Evolutionary conservation across 1,139 yeast genomes (phyloP).

Genomic region (Meyerozyma sp.): DNA sequence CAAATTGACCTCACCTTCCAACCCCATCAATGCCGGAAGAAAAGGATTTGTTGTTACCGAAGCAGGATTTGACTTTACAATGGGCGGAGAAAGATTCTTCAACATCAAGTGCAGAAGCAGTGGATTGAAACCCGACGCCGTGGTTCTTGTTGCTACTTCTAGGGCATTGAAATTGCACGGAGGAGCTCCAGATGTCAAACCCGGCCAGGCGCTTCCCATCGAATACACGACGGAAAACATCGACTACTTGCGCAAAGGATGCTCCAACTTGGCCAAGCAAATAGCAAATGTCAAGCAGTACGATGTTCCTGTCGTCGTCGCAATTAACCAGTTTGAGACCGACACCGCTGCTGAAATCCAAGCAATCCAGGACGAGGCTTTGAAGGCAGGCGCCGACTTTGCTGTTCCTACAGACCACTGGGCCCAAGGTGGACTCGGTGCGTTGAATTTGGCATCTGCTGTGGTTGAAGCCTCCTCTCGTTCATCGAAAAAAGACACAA

Average conservation of each 20-base stretch:
- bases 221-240: slow-evolving; percentile 84
- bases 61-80: slow-evolving; percentile 98
- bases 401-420: slow-evolving; percentile 96
- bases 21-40: slow-evolving; percentile 38
- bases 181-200: slow-evolving; percentile 97
- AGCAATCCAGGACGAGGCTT: slow-evolving; percentile 74
- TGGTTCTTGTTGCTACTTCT: slow-evolving; percentile 94
- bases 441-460: slow-evolving; percentile 80
- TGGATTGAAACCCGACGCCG: slow-evolving; percentile 86
- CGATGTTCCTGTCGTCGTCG: slow-evolving; percentile 93
- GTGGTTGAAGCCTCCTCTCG: slow-evolving; percentile 66
- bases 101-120: slow-evolving; percentile 95
- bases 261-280: slow-evolving; percentile 88
- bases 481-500: slow-evolving; percentile 46
- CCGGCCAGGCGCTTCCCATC: slow-evolving; percentile 86
- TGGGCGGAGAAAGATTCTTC: slow-evolving; percentile 98
- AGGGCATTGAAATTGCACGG: slow-evolving; percentile 97
- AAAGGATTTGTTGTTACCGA: slow-evolving; percentile 94
- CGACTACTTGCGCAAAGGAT: slow-evolving; percentile 78
- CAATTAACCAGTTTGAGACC: slow-evolving; percentile 85
- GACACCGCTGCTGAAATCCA: slow-evolving; percentile 84
- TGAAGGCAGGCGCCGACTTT: slow-evolving; percentile 91
- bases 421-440: slow-evolving; percentile 98
- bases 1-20: slow-evolving; percentile 55
- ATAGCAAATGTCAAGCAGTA: slow-evolving; percentile 80